Percentiles rank a stretch among this genome's conserved stretches.
Conservation (phyloP, 495 filamentous ascomycete species). For the Trichoderma orchidacearum region DNA sequence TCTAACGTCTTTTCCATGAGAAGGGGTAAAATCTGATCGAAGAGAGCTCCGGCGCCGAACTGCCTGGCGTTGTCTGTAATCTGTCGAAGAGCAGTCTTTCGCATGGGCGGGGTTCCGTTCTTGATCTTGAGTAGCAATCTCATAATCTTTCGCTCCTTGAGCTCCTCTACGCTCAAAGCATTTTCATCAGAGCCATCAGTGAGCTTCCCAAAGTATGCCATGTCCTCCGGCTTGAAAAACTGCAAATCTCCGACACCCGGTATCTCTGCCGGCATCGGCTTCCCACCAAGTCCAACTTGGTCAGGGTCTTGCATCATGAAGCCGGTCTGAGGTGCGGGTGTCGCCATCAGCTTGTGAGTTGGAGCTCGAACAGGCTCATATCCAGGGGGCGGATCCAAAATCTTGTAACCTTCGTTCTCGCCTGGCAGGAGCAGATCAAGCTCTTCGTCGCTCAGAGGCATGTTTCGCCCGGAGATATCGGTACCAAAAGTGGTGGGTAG, state of each 20-base stretch:
- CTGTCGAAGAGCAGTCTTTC: slow-evolving; percentile 97
- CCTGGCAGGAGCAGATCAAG: slow-evolving; percentile 80
- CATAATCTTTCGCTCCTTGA: slow-evolving; percentile 99
- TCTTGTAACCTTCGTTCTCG: slow-evolving; percentile 72
- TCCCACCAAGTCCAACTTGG: slow-evolving; percentile 63
- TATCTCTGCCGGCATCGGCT: slow-evolving; percentile 91
- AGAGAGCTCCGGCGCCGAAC: slow-evolving; percentile 88
- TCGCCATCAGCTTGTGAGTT: slow-evolving; percentile 63
- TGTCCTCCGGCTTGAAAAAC: slow-evolving; percentile 98
- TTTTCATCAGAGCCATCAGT: slow-evolving; percentile 93
- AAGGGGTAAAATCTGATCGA: slow-evolving; percentile 94
- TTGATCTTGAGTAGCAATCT: slow-evolving; percentile 93
- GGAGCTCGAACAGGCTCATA: slow-evolving; percentile 76
- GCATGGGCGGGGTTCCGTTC: slow-evolving; percentile 97
- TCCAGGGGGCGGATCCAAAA: slow-evolving; percentile 83
- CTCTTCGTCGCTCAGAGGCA: slow-evolving; percentile 79
- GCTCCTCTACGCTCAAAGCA: slow-evolving; percentile 78
- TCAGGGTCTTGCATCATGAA: slow-evolving; percentile 98
- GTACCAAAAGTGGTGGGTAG: slow-evolving; percentile 57
- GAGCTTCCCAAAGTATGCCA: slow-evolving; percentile 97
- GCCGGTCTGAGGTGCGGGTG: slow-evolving; percentile 56
- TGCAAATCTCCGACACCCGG: slow-evolving; percentile 94
- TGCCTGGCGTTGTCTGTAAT: slow-evolving; percentile 95
- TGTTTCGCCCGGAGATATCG: slow-evolving; percentile 67
- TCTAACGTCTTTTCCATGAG: slow-evolving; percentile 98